Evolutionary conservation across 768 basidiomycete species (phyloP), one percentile per base, ranked within the genome.

Genomic region (Sistotremastrum niveocremeum): DNA sequence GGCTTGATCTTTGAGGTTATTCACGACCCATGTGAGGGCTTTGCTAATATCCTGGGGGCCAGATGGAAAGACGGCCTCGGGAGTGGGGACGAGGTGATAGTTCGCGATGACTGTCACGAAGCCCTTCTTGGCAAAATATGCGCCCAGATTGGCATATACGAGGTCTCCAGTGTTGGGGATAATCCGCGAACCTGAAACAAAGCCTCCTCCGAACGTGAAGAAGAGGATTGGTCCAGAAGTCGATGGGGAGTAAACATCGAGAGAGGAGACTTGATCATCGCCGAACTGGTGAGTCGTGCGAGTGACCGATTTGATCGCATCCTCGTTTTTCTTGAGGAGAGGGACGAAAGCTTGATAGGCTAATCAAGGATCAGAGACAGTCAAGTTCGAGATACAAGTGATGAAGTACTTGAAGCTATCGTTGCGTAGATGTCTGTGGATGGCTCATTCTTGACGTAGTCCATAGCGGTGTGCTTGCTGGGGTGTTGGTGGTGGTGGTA

Each of bases 341-440:
- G 74, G 76, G 10, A 64, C 56, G 44, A 80, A 74, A 1, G 69
- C 69, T 10, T 59, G 58, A 36, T 67, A 54, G 28, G 77, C 77
- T 79, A 50, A 30, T 10, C 35, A 37, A 20, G 32, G 11, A n/a
- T 33, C 36, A 12, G 49, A 11, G 10, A n/a, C 32, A 8, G n/a
- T 3, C 31, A 36, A 7, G n/a, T 39, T 7, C n/a, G 40, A 39
- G 34, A 34, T 34, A 30, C 42, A 44, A n/a, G 10, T 20, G 11
- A 41, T 34, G 46, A 46, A 39, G 51, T 44, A 72, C 69, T 69
- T 20, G 60, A 57, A 42, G 61, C 55, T 34, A 61, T 47, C 45
- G 69, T 54, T 34, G 54, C 58, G 9, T 53, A 38, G 5, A 70
- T 58, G 5, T 59, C 54, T 2, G 52, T 66, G 6, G 60, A 55